A percentile compares a stretch with the other conserved stretches of the same genome.
Evolutionary conservation across 495 filamentous ascomycete species (phyloP).

Genomic region (Podospora pseudocomata): DNA sequence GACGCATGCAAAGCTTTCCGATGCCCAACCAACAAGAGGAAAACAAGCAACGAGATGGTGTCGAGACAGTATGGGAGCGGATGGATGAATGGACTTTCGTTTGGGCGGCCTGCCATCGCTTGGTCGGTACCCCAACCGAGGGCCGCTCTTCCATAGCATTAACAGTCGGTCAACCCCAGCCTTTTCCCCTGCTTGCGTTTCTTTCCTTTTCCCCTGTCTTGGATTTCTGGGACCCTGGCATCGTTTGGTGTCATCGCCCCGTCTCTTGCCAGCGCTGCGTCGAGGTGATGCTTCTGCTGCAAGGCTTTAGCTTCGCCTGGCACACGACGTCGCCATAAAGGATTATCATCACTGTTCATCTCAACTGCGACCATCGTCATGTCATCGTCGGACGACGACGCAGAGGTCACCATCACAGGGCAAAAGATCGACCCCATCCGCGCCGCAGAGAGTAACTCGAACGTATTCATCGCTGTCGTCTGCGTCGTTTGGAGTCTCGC

Average conservation of each 20-base stretch:
- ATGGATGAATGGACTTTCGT: not conserved
- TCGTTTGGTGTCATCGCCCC: conserved; percentile 1
- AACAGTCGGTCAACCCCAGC: not conserved
- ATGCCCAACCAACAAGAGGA: not conserved
- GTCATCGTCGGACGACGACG: conserved; percentile 4
- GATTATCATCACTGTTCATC: not conserved
- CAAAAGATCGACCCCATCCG: conserved; percentile 17
- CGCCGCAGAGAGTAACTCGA: conserved; percentile 24
- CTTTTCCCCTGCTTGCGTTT: not conserved
- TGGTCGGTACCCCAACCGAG: not conserved
- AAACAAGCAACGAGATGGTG: not conserved
- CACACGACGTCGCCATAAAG: not conserved
- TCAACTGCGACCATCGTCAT: not conserved
- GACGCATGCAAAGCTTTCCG: not conserved
- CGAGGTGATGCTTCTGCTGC: not conserved
- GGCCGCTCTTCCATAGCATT: not conserved
- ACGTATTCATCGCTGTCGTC: conserved; percentile 20
- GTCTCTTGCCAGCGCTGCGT: not conserved
- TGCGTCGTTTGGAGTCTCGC: conserved; percentile 21
- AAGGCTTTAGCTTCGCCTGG: not conserved
- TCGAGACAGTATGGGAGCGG: not conserved
- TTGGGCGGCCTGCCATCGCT: not conserved
- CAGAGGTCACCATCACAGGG: not conserved
- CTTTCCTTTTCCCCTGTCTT: not conserved
- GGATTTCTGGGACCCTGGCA: not conserved